Conservation (phyloP, 371 early-diverging fungal species). For the Basidiobolus meristosporus region DNA sequence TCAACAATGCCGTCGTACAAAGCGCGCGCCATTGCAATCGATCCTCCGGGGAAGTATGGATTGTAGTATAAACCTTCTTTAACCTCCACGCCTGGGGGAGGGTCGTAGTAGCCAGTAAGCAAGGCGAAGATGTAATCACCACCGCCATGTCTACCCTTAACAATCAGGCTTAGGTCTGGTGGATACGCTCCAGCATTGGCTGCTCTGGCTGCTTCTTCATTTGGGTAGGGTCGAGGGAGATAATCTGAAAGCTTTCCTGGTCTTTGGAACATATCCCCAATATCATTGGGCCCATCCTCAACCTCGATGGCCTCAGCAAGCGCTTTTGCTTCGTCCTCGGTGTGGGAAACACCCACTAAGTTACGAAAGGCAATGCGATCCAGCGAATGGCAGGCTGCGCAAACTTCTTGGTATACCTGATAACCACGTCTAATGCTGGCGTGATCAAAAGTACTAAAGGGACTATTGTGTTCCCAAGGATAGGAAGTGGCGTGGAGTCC, state of each 20-base stretch:
- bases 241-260: constrained; percentile 93
- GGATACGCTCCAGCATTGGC: constrained; percentile 92
- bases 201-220: constrained; percentile 92
- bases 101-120: constrained; percentile 86
- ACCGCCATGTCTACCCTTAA: constrained; percentile 90
- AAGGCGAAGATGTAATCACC: constrained; percentile 89
- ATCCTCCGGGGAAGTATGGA: constrained; percentile 97
- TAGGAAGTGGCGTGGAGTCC: constrained; percentile 79
- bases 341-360: constrained; percentile 81
- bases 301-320: constrained; percentile 89
- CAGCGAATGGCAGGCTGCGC: constrained; percentile 92
- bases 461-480: constrained; percentile 74
- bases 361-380: constrained; percentile 87
- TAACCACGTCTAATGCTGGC: constrained; percentile 94
- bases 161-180: constrained; percentile 89
- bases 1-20: constrained; percentile 90
- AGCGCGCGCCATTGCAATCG: constrained; percentile 91
- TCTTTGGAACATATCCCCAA: constrained; percentile 82
- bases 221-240: constrained; percentile 84
- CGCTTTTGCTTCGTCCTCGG: constrained; percentile 80
- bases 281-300: constrained; percentile 85
- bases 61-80: constrained; percentile 95
- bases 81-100: constrained; percentile 87
- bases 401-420: constrained; percentile 96
- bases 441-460: constrained; percentile 80